These are phyloP conservation scores for Euphrasia confusa DNA, from an alignment of 257 asterid genomes.

Conservation along the genomic window DNA sequence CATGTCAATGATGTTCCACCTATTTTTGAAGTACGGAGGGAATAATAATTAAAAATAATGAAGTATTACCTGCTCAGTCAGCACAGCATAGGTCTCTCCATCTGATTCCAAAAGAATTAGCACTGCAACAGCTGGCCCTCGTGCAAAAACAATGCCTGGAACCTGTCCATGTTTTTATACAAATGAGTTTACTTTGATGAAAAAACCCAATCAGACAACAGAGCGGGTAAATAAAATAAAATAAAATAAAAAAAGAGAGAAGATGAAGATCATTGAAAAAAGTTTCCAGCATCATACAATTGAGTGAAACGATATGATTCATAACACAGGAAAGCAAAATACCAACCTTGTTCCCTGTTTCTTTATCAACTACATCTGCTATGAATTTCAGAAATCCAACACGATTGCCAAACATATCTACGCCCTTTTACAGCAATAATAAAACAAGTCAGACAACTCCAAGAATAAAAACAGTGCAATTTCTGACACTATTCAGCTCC, in stretches of 20 bases:
- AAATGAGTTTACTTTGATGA: slow-evolving; percentile 19
- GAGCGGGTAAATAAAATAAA: no score
- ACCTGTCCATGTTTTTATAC: slow-evolving; percentile 42
- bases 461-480: background rate
- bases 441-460: slow-evolving; percentile 20
- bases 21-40: background rate
- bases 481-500: slow-evolving; percentile 15
- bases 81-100: slow-evolving; percentile 83
- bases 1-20: no score
- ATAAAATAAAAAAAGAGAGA: background rate
- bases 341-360: slow-evolving; percentile 79
- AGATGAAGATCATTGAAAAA: background rate
- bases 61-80: slow-evolving; percentile 75
- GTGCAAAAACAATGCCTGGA: slow-evolving; percentile 90
- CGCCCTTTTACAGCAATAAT: slow-evolving; percentile 46
- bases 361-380: slow-evolving; percentile 75
- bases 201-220: background rate
- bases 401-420: slow-evolving; percentile 93
- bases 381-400: slow-evolving; percentile 89
- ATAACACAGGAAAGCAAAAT: slow-evolving; percentile 15
- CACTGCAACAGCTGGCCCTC: slow-evolving; percentile 97
- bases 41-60: background rate
- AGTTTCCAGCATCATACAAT: background rate
- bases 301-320: slow-evolving; percentile 13
- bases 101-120: slow-evolving; percentile 79